Evolutionary conservation across 2,329 filamentous ascomycete species (phyloP).

Genomic region (Phyllosticta ampelicida): DNA sequence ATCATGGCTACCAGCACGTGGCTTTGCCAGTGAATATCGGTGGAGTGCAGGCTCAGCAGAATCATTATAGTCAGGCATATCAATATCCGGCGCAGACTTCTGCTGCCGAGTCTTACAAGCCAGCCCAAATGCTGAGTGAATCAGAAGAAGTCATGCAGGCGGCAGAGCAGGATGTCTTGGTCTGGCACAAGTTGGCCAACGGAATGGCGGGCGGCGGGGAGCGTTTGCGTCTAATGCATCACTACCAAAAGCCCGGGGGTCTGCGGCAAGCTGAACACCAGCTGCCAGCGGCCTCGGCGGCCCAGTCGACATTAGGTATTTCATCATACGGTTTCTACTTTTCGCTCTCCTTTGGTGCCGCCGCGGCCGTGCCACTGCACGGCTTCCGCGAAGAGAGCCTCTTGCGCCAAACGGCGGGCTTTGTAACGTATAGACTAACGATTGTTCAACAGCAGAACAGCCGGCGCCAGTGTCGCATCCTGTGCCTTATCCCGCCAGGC

Average conservation of each 20-base stretch:
- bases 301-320: neutral
- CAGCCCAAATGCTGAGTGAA: slow-evolving; percentile 5
- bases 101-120: slow-evolving; percentile 6
- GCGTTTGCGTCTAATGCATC: neutral
- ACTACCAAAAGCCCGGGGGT: neutral
- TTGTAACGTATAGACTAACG: neutral
- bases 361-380: neutral
- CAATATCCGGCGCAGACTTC: slow-evolving; percentile 9
- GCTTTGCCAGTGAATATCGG: neutral
- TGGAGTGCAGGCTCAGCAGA: slow-evolving; percentile 2
- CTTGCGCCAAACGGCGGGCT: neutral
- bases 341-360: neutral
- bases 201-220: slow-evolving; percentile 2
- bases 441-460: neutral
- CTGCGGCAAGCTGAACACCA: neutral
- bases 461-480: neutral
- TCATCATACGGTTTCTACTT: neutral
- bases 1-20: neutral
- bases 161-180: slow-evolving; percentile 10
- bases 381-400: neutral
- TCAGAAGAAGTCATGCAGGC: slow-evolving; percentile 5
- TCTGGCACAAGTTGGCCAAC: slow-evolving; percentile 8
- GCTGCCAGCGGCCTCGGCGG: neutral
- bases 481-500: neutral
- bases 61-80: slow-evolving; percentile 6